Evolutionary conservation across 176 grass and related monocot genomes (phyloP), one percentile per base, ranked within the genome.

Genomic region (Chrysopogon serrulatus): DNA sequence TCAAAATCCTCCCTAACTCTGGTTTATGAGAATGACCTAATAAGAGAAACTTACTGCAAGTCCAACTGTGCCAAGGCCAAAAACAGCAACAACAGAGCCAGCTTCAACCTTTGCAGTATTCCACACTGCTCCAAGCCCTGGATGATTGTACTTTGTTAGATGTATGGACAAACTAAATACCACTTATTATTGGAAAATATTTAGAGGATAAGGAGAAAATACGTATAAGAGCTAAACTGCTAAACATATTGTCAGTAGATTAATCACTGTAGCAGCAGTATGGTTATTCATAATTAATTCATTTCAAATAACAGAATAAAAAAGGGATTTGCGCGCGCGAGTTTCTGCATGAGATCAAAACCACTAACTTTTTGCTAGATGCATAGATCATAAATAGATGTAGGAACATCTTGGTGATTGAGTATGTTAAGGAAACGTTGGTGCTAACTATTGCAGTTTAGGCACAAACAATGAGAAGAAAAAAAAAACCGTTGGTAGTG

Each of bases 41-140:
- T 18, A 67, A 24, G 6, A 62, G 49, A 54, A 82, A 91, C 96
- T 92, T 92, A 99, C 96, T 65, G 96, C 96, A 81, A 99, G 93
- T 26, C 96, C 96, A 79, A 99, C 86, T 76, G 91, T 99, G 48
- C 96, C 96, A 78, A 99, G 96, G 31, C 96, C 96, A 90, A 99
- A 99, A 92, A 99, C 13, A 78, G 96, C 96, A 86, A 99, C 96
- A 68, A 87, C 45, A 5, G 96, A 92, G 39, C 93, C 96, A 47
- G 85, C 56, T 73, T 99, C 96, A 77, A 99, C 96, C 84, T 99
- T 99, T 75, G 96, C 96, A 28, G 96, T 92, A 87, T 99, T 99
- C 96, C 96, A 99, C 37, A 92, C 96, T 65, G 93, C 96, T 86
- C 96, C 96, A 89, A 99, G 96, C 74, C 96, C 96, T 99, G 74